Percentiles rank a stretch among this genome's conserved stretches.
Evolutionary conservation across 139 green algal genomes (phyloP).

Genomic region (Edaphochlamys debaryana): DNA sequence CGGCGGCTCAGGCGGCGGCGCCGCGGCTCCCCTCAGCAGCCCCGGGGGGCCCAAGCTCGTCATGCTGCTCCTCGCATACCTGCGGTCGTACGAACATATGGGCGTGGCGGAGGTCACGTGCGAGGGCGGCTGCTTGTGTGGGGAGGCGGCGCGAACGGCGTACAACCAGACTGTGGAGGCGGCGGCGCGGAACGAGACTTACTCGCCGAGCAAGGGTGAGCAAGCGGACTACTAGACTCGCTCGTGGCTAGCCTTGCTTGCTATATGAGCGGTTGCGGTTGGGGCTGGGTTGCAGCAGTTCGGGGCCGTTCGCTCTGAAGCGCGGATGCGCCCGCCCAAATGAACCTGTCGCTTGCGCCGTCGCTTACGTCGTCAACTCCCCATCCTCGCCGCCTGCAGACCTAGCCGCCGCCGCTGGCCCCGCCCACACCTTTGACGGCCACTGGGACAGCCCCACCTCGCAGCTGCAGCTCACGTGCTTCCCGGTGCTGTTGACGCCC

Average conservation of each 20-base stretch:
- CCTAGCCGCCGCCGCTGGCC: no score
- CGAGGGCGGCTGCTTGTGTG: slow-evolving; percentile 22
- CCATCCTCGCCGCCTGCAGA: no score
- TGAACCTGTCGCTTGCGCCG: no score
- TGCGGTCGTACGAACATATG: slow-evolving; percentile 25
- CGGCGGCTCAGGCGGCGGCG: neutral
- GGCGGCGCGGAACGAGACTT: no score
- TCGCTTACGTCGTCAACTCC: no score
- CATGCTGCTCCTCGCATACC: slow-evolving; percentile 19
- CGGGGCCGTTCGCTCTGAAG: neutral
- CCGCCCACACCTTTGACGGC: no score
- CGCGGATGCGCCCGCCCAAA: no score
- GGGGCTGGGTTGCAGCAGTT: no score
- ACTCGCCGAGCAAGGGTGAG: no score
- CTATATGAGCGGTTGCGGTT: no score
- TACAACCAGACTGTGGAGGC: neutral
- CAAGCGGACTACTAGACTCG: neutral
- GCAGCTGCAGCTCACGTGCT: slow-evolving; percentile 29
- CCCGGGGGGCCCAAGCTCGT: neutral
- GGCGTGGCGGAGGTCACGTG: neutral
- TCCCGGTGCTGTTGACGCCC: neutral
- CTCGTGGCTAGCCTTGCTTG: no score
- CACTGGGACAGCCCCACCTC: no score
- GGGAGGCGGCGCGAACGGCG: neutral
- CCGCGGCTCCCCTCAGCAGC: neutral